Conservation (phyloP, 805 yeast genomes). For the Pichia gijzeniarum region DNA sequence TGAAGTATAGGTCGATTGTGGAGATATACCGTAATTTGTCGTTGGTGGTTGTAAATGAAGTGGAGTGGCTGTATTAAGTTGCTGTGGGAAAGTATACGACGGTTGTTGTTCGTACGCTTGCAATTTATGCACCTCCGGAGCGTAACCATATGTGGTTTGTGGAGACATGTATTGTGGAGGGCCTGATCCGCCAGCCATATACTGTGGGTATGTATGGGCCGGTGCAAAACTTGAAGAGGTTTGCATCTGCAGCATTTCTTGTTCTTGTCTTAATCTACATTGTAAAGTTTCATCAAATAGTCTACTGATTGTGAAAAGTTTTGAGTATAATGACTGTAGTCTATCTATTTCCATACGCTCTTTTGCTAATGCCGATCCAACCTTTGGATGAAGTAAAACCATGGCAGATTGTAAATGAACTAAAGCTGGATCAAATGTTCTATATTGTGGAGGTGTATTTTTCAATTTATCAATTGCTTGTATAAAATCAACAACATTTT, state of each 20-base stretch:
- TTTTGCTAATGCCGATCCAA: conserved; percentile 52
- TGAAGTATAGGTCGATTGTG: not conserved
- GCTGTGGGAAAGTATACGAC: not conserved
- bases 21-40: not conserved
- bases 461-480: conserved; percentile 49
- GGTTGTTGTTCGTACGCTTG: conserved; percentile 1
- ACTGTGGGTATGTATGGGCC: not conserved
- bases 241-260: conserved; percentile 10
- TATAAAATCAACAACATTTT: conserved; percentile 60
- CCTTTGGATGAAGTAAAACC: conserved; percentile 58
- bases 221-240: not conserved
- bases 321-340: conserved; percentile 67
- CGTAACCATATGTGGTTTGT: conserved; percentile 5
- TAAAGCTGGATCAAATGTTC: conserved; percentile 41
- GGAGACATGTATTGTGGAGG: conserved; percentile 6
- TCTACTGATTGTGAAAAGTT: conserved; percentile 66
- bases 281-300: conserved; percentile 76
- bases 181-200: not conserved
- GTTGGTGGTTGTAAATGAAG: not conserved
- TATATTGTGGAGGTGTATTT: conserved; percentile 35
- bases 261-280: conserved; percentile 33
- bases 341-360: conserved; percentile 57
- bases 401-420: conserved; percentile 56
- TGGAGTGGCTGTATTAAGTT: not conserved
- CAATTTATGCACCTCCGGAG: conserved; percentile 3